phyloP scores from a whole-genome alignment of 2,329 filamentous ascomycete genomes.

The Allantophomopsis cytisporea region DNA sequence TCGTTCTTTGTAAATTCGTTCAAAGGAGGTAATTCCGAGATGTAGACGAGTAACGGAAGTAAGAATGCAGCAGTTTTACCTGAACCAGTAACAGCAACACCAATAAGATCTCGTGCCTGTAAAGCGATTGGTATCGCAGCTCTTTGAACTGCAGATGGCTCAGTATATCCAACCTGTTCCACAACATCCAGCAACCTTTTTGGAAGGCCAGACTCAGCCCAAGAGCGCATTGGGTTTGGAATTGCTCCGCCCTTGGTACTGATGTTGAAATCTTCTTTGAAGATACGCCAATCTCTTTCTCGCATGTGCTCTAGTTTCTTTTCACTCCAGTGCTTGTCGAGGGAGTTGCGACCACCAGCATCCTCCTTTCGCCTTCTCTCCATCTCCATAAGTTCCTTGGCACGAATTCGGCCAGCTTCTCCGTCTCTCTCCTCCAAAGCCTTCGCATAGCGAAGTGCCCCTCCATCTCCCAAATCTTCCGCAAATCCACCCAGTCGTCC shows the following conservation, averaged over 20 bases:
- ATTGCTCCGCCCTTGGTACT: slow-evolving; percentile 83
- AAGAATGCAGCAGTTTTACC: slow-evolving; percentile 97
- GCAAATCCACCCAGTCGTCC: slow-evolving; percentile 55
- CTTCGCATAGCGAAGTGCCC: slow-evolving; percentile 44
- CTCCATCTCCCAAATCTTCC: slow-evolving; percentile 39
- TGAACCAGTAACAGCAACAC: slow-evolving; percentile 94
- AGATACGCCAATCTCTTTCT: slow-evolving; percentile 96
- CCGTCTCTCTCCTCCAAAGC: slow-evolving; percentile 62
- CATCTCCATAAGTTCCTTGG: slow-evolving; percentile 72
- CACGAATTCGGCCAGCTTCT: slow-evolving; percentile 64
- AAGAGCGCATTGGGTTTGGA: slow-evolving; percentile 92
- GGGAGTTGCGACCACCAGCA: slow-evolving; percentile 52
- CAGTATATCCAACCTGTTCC: slow-evolving; percentile 73
- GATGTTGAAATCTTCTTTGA: slow-evolving; percentile 99
- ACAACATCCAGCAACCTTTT: slow-evolving; percentile 69
- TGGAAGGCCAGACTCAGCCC: slow-evolving; percentile 76
- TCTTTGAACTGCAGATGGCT: slow-evolving; percentile 83
- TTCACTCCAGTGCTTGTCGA: slow-evolving; percentile 92
- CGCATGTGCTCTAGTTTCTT: slow-evolving; percentile 90
- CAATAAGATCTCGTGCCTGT: slow-evolving; percentile 89
- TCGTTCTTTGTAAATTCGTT: slow-evolving; percentile 83
- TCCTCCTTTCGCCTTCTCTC: slow-evolving; percentile 66
- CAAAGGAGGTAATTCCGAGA: slow-evolving; percentile 75
- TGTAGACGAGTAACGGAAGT: slow-evolving; percentile 85
- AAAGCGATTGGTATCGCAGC: slow-evolving; percentile 92